Base-by-base conservation (phyloP, 768 basidiomycete species). In the Boletus vinaceobasis region DNA sequence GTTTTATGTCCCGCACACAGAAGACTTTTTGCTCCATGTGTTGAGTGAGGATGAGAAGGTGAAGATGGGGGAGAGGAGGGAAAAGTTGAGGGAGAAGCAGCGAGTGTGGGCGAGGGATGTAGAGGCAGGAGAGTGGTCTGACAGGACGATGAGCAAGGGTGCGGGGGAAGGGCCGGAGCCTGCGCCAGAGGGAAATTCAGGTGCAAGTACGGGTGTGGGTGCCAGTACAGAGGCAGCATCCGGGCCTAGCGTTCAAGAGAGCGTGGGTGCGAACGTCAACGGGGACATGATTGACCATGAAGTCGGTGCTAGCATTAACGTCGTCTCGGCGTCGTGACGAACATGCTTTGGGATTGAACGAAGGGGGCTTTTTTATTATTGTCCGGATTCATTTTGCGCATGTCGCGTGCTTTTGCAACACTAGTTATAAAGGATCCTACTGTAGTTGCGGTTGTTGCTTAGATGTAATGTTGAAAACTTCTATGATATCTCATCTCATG, bases 1-100 rank as follows among this genome's bases (percentile, higher is more conserved):
- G 42, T 65, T 65, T 38, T 65, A 65, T 31, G 65, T 65, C 43
- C 63, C 65, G 2, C 60, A 65, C 3, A 65, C 65, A 17, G 65
- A 65, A 38, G 65, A 65, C 46, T 65, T 67, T 52, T 52, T 65
- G 36, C 9, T 65, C 26, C 60, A 8, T 10, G 19, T 52, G 32
- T 14, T 43, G 47, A 52, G 9, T 3, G 55, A 62, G 9, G 60
- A 55, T 0, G 63, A 62, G 19, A 52, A 42, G 29, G 60, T 21
- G 19, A 40, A 0, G 44, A 46, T 49, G 44, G 14, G 1, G 26
- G 26, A 48, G 37, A 52, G 37, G 32, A 59, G 0, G 51, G 48
- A 14, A 1, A 55, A 14, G 37, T 17, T 65, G 51, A 39, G 10
- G 19, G 57, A 55, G 43, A 56, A 23, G 43, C 57, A 65, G 21